Evolutionary conservation across 1,284 basidiomycete species (phyloP), one percentile per base, ranked within the genome.

Genomic region (Phylloboletellus chloephorus): DNA sequence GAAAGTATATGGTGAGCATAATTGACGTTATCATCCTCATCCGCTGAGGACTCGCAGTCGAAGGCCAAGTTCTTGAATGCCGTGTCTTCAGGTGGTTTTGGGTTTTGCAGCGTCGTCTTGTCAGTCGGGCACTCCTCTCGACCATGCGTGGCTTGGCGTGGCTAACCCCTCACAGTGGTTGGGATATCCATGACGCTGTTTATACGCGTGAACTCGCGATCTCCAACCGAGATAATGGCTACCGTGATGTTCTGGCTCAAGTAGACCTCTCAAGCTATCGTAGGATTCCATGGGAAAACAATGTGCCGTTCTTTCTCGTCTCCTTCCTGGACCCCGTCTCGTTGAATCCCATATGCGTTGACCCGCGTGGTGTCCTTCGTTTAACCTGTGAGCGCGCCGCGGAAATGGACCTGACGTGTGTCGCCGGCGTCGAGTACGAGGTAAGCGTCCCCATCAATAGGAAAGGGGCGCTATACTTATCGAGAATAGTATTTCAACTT

Each of bases 21-120:
- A 19, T 16, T 8, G 26, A 17, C 16, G 31, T 24, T 15, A 31
- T 19, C 9, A 6, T 1, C 28, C 10, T 40, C 15, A 12, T 40
- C 13, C 7, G 35, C 45, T 46, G 23, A 56, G 20, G 25, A 23
- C 10, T 17, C 34, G 11, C 41, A 88, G 85, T 88, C 87, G 21
- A 96, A 89, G 67, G 74, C 82, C 40, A 98, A 98, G 67, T 96
- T 98, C 58, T 61, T 98, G 21, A 85, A 82, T 35, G 83, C 88
- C 0, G 86, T 76, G n/a, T 79, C 83, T 44, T 77, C 81, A 3
- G 78, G 85, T 44, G 89, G 90, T 1, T 94, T 95, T 61, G 89
- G 89, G 3, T 96, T 95, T 68, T 93, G 89, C 65, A 88, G 86
- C 50, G 89, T 95, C 38, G 78, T 95, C 37, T 96, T 88, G 85